Evolutionary conservation across 495 filamentous ascomycete species (phyloP), one percentile per base, ranked within the genome.

Genomic region (Trichocladium antarcticum): DNA sequence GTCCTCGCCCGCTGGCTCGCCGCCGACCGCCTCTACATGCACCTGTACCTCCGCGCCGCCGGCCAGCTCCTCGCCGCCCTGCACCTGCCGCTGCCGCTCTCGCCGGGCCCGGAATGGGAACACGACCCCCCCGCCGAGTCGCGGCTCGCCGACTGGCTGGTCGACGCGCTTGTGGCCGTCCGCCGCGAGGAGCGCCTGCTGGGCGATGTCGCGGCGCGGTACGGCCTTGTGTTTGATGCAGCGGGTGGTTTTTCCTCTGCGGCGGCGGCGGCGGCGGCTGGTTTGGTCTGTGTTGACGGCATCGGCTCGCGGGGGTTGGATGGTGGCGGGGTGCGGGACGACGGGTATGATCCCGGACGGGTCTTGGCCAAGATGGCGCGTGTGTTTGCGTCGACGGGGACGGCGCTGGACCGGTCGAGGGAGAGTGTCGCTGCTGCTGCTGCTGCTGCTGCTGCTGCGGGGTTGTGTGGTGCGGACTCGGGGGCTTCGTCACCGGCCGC

Each of bases 1-100:
- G 60, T 67, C 0, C 74, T 88, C 11, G 73, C 76, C 31, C 70
- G 75, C 62, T 89, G 84, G 84, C 75, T 89, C 35, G 74, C 81
- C 19, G 83, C 87, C 65, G 85, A 89, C 67, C 68, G 81, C 8
- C 73, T 87, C 44, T 87, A 88, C 66, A 78, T 82, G 17, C 82
- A 85, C 51, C 76, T 78, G 42, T 85, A 65, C 42, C 70, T 86
- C 60, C 70, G 79, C 32, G 85, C 84, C 57, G 78, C 81, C 28
- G 82, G 81, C 15, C 66, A 68, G n/a, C 58, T 87, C 15, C 75
- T 89, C 28, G 65, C 77, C 2, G 80, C 81, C 42, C 68, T 84
- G 42, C 70, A 74, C 14, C 67, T 86, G 0, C 79, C n/a, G n/a
- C n/a, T n/a, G n/a, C n/a, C n/a, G 1, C 60, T 58, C 21, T 32